phyloP scores from a whole-genome alignment of 2,329 filamentous ascomycete species.

The Ophiostoma tasmaniense region DNA sequence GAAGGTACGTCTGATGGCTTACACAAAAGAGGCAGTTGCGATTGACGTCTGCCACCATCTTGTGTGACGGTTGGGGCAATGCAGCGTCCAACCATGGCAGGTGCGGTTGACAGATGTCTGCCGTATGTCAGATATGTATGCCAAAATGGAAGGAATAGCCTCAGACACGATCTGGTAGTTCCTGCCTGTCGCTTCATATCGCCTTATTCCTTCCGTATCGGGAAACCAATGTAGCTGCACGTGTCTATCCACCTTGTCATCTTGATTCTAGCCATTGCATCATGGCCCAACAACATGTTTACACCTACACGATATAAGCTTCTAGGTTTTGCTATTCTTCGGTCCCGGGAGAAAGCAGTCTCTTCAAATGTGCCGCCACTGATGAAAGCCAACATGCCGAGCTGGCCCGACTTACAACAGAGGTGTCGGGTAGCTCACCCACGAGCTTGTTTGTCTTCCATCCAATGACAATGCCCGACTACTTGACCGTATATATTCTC shows the following conservation, averaged over 20 bases:
- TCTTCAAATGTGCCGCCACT: neutral
- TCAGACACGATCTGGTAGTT: neutral
- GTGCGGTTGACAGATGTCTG: neutral
- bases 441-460: neutral
- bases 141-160: neutral
- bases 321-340: too few relatives aligned
- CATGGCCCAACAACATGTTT: neutral
- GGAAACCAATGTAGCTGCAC: neutral
- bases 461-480: neutral
- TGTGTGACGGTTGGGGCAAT: neutral
- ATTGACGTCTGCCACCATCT: neutral
- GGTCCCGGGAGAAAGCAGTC: neutral
- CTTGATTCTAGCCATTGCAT: neutral
- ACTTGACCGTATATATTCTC: neutral
- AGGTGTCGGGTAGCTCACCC: neutral
- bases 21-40: slow-evolving; percentile 6
- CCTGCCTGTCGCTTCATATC: neutral
- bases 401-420: neutral
- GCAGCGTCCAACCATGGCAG: neutral
- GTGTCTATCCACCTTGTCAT: neutral
- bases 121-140: neutral
- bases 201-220: neutral
- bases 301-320: too few relatives aligned
- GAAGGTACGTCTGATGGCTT: neutral
- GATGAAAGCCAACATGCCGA: neutral